A percentile compares a stretch with the other conserved stretches of the same genome.
Conservation (phyloP, 768 basidiomycete genomes). For the Boletus pseudo-olivaceus region DNA sequence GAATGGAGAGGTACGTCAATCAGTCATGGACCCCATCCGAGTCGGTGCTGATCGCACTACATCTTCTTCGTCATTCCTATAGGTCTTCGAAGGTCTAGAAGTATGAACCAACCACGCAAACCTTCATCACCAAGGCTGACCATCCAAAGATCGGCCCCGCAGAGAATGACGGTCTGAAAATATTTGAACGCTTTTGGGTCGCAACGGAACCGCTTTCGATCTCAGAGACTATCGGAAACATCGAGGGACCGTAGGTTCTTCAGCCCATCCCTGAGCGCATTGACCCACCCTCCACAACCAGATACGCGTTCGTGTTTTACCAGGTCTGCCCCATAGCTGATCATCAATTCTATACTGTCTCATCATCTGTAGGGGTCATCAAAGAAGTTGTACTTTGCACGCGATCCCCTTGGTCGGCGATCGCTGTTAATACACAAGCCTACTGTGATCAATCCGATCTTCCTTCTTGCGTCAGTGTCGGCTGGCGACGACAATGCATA, state of each 20-base stretch:
- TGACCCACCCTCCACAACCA: constrained; percentile 25
- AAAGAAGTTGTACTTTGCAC: constrained; percentile 60
- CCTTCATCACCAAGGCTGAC: constrained; percentile 5
- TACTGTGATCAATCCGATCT: constrained; percentile 41
- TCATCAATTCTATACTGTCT: neutral
- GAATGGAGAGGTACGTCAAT: constrained; percentile 71
- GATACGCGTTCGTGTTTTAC: constrained; percentile 80
- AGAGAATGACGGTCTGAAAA: constrained; percentile 72
- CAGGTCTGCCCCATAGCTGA: constrained; percentile 45
- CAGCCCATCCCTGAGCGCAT: neutral
- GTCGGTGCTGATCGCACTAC: neutral
- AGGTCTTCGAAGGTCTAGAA: constrained; percentile 80
- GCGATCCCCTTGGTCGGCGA: constrained; percentile 83
- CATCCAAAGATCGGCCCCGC: constrained; percentile 45
- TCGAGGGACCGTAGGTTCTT: constrained; percentile 79
- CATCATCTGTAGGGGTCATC: constrained; percentile 36
- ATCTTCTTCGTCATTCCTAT: neutral
- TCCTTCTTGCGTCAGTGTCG: constrained; percentile 68
- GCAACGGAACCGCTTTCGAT: constrained; percentile 39
- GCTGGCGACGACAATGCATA: constrained; percentile 44
- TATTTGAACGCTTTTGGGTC: constrained; percentile 35
- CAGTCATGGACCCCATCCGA: neutral
- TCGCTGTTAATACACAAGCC: constrained; percentile 76
- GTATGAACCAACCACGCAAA: constrained; percentile 35
- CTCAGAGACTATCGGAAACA: constrained; percentile 45